Base-by-base conservation (phyloP, 2,329 filamentous ascomycete species). In the Diaporthe citri region DNA sequence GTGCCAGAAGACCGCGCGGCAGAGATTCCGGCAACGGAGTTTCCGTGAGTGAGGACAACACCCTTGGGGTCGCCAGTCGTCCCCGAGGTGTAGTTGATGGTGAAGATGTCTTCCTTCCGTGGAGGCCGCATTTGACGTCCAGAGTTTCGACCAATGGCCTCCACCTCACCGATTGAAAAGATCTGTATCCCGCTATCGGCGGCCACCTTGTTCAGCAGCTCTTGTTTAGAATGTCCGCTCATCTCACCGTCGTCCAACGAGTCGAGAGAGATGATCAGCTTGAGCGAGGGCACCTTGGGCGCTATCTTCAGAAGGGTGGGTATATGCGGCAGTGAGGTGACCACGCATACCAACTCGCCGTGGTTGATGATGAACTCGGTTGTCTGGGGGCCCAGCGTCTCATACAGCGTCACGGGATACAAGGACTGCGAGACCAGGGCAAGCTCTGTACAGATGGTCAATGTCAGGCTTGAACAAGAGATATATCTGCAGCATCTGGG, bases 351-450 rank as follows among this genome's bases (percentile, higher is more conserved):
- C 74, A 98, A 87, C 77, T 92, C 89, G 72, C 95, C 91, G 83
- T 98, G 96, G 84, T 97, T 97, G 86, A 98, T 93, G 84, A 99
- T 98, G 86, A 94, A 98, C 85, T 98, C 95, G 74, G 94, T 96
- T 3, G 96, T 91, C 78, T 98, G 95, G 17, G 96, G 93, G 13
- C 96, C 96, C 7, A 99, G 90, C 17, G 96, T 98, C 84, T 98
- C 97, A 87, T 99, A 99, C 69, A 99, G 93, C 7, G 96, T 98
- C 73, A 99, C 95, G 31, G 93, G 94, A 85, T 90, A 98, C 41
- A 98, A 90, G 10, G 93, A 91, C 84, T 98, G 97, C 17, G 95
- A 97, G 86, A 94, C 92, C 82, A 94, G 93, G 52, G 91, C 97
- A 81, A 98, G 87, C 87, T 98, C 96, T 95, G 74, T 3, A 10